A percentile compares a stretch with the other conserved stretches of the same genome.
phyloP scores from a whole-genome alignment of 2,329 filamentous ascomycete genomes.

The Penicillium sp. region DNA sequence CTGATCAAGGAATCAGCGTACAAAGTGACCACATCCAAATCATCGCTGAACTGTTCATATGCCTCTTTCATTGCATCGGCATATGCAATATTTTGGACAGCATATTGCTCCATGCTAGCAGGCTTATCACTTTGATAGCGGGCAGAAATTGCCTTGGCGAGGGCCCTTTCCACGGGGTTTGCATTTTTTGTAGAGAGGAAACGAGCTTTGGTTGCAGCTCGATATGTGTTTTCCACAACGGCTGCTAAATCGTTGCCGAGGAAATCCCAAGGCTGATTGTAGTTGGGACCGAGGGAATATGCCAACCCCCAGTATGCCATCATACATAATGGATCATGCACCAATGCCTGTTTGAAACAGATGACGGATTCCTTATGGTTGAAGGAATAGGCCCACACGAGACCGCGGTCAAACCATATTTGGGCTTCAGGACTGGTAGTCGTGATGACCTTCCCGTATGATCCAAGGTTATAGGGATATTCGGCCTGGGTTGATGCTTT shows the following conservation, averaged over 20 bases:
- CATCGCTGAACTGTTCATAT: conserved; percentile 52
- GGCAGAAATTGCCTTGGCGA: conserved; percentile 60
- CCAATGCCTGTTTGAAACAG: conserved; percentile 38
- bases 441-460: conserved; percentile 34
- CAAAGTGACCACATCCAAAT: conserved; percentile 62
- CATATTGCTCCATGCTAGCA: conserved; percentile 45
- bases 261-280: conserved; percentile 74
- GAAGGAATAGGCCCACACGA: conserved; percentile 40
- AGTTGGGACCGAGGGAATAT: conserved; percentile 71
- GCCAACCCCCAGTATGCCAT: conserved; percentile 47
- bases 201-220: conserved; percentile 46
- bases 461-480: conserved; percentile 18
- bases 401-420: conserved; percentile 38
- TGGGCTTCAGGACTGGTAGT: conserved; percentile 32
- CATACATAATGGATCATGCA: conserved; percentile 32
- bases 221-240: conserved; percentile 48
- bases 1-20: conserved; percentile 67
- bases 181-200: conserved; percentile 32
- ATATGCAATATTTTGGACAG: conserved; percentile 57
- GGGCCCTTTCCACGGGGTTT: conserved; percentile 56
- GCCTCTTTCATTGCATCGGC: conserved; percentile 59
- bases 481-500: conserved; percentile 1
- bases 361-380: conserved; percentile 39
- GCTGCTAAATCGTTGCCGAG: conserved; percentile 62
- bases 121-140: conserved; percentile 58